Conservation (phyloP, 805 yeast genomes). For the Candida lessepsii region DNA sequence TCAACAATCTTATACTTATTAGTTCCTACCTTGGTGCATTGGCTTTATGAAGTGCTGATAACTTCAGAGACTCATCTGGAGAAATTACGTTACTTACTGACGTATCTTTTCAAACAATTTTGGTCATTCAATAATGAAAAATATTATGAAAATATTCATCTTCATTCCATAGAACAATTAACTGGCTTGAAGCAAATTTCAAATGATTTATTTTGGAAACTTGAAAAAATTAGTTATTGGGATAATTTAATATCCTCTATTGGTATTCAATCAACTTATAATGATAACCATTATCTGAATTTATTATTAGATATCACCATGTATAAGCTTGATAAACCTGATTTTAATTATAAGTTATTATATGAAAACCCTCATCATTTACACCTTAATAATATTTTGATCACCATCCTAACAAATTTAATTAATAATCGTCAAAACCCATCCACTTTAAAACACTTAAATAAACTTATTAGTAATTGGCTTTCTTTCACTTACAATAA, state of each 20-base stretch:
- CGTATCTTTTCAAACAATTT: conserved; percentile 22
- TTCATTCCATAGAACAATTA: conserved; percentile 14
- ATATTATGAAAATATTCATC: conserved; percentile 16
- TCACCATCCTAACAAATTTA: conserved; percentile 17
- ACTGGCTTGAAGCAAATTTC: conserved; percentile 14
- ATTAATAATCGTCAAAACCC: conserved; percentile 3
- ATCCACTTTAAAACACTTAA: not conserved
- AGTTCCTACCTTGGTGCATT: conserved; percentile 36
- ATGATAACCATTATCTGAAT: conserved; percentile 19
- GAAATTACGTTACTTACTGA: conserved; percentile 12
- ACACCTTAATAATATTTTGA: conserved; percentile 21
- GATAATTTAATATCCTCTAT: conserved; percentile 17
- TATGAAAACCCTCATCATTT: conserved; percentile 20
- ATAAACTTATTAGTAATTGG: conserved; percentile 17
- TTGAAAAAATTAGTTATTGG: conserved; percentile 32
- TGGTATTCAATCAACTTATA: conserved; percentile 10
- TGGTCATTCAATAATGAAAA: conserved; percentile 21
- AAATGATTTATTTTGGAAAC: conserved; percentile 25
- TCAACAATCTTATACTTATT: conserved; percentile 27
- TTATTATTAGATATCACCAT: conserved; percentile 21
- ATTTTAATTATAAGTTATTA: not conserved
- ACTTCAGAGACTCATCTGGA: not conserved
- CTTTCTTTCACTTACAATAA: conserved; percentile 15
- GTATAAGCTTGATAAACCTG: not conserved
- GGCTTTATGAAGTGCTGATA: conserved; percentile 32